Conservation (phyloP, 495 filamentous ascomycete species). For the Lophiotrema nucula region DNA sequence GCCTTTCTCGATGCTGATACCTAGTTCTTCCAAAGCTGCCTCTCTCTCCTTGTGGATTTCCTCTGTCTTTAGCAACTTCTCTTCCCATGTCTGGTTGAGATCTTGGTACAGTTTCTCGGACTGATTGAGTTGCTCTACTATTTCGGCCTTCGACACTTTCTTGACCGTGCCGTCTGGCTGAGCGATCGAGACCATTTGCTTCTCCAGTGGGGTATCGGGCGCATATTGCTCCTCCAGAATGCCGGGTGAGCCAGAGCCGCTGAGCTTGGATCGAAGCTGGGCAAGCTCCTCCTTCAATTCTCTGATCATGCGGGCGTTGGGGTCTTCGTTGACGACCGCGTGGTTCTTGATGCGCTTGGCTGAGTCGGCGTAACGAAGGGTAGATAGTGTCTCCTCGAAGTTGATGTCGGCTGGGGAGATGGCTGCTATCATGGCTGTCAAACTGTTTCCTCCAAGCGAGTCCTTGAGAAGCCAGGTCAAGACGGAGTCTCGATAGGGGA, state of each 20-base stretch:
- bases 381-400: constrained; percentile 95
- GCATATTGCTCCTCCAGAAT: constrained; percentile 77
- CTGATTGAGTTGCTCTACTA: constrained; percentile 91
- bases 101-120: constrained; percentile 95
- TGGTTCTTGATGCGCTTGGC: constrained; percentile 99
- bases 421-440: constrained; percentile 99
- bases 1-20: constrained; percentile 98
- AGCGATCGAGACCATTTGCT: constrained; percentile 95
- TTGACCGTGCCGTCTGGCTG: constrained; percentile 82
- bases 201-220: constrained; percentile 84
- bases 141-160: constrained; percentile 97
- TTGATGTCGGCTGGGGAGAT: constrained; percentile 99
- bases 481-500: constrained; percentile 96
- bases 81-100: constrained; percentile 98
- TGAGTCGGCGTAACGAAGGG: constrained; percentile 92
- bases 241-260: constrained; percentile 52
- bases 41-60: constrained; percentile 97
- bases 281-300: constrained; percentile 95
- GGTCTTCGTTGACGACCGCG: constrained; percentile 97
- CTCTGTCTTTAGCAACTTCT: constrained; percentile 92
- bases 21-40: constrained; percentile 89
- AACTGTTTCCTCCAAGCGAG: constrained; percentile 95
- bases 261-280: constrained; percentile 81
- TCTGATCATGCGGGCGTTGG: constrained; percentile 97
- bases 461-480: constrained; percentile 98